A percentile compares a stretch with the other conserved stretches of the same genome.
Conservation (phyloP, 2,329 filamentous ascomycete genomes). For the Sclerotinia borealis region DNA sequence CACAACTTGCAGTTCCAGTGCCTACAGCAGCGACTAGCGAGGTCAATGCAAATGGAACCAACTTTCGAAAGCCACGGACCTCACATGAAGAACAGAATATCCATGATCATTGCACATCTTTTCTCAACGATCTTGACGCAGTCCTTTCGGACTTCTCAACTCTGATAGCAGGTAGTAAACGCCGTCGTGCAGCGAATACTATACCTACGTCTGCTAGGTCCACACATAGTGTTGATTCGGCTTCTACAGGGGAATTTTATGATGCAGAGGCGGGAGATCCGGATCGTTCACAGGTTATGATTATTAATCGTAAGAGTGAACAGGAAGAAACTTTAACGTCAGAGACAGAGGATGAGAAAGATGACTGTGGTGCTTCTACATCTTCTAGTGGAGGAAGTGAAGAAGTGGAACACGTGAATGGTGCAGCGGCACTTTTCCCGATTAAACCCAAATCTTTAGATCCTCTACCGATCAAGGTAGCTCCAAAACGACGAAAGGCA, state of each 20-base stretch:
- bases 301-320: slow-evolving; percentile 67
- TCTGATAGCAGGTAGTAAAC: slow-evolving; percentile 73
- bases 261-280: slow-evolving; percentile 69
- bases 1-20: slow-evolving; percentile 28
- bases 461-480: slow-evolving; percentile 67
- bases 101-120: slow-evolving; percentile 74
- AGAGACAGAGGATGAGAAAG: slow-evolving; percentile 47
- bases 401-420: slow-evolving; percentile 40
- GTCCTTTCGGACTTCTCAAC: slow-evolving; percentile 77
- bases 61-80: slow-evolving; percentile 16
- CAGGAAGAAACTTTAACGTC: slow-evolving; percentile 52
- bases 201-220: slow-evolving; percentile 44
- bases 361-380: slow-evolving; percentile 48
- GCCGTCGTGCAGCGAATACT: slow-evolving; percentile 52
- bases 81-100: slow-evolving; percentile 57
- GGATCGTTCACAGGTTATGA: slow-evolving; percentile 61
- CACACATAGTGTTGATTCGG: slow-evolving; percentile 69
- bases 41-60: slow-evolving; percentile 22
- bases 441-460: slow-evolving; percentile 66
- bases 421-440: slow-evolving; percentile 70
- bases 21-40: slow-evolving; percentile 20
- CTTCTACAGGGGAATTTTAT: slow-evolving; percentile 84
- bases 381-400: slow-evolving; percentile 54
- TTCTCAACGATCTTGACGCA: slow-evolving; percentile 79
- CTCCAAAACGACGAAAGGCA: slow-evolving; percentile 59